A percentile compares a stretch with the other conserved stretches of the same genome.
Conservation (phyloP, 768 basidiomycete species). For the Suillus luteus region DNA sequence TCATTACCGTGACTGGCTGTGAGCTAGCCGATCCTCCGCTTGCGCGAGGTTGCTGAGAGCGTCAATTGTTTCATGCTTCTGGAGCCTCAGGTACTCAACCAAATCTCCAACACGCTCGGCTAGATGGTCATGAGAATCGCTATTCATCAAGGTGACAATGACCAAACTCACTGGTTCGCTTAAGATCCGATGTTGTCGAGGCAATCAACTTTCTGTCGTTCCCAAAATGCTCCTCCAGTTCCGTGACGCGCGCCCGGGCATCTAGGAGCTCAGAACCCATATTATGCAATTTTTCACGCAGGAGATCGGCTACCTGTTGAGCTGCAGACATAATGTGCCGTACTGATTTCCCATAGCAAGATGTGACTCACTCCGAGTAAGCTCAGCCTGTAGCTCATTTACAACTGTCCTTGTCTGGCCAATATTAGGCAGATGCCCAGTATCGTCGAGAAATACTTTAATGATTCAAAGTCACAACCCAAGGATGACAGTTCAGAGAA, state of each 20-base stretch:
- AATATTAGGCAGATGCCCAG: slow-evolving; percentile 28
- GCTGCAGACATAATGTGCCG: slow-evolving; percentile 32
- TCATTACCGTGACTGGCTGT: slow-evolving; percentile 26
- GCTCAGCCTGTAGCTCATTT: slow-evolving; percentile 38
- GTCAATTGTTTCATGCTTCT: slow-evolving; percentile 31
- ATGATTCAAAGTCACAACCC: slow-evolving; percentile 24
- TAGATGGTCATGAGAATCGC: slow-evolving; percentile 24
- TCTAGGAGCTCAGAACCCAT: slow-evolving; percentile 46
- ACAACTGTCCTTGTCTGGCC: slow-evolving; percentile 31
- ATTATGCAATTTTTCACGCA: slow-evolving; percentile 46
- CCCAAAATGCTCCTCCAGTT: slow-evolving; percentile 35
- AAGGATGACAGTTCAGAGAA: neutral
- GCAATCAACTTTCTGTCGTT: slow-evolving; percentile 27
- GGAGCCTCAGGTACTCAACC: slow-evolving; percentile 27
- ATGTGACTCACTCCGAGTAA: slow-evolving; percentile 33
- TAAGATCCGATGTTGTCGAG: slow-evolving; percentile 23
- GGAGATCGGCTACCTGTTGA: slow-evolving; percentile 50
- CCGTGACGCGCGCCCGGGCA: slow-evolving; percentile 38
- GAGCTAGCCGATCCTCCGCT: slow-evolving; percentile 29
- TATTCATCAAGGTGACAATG: slow-evolving; percentile 5
- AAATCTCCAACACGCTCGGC: slow-evolving; percentile 24
- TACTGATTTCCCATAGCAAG: slow-evolving; percentile 2
- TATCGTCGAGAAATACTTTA: slow-evolving; percentile 30
- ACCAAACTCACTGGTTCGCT: slow-evolving; percentile 26
- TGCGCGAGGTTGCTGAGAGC: slow-evolving; percentile 23